phyloP scores from a whole-genome alignment of 2,329 filamentous ascomycete species.

The Hymenoscyphus salicellus region DNA sequence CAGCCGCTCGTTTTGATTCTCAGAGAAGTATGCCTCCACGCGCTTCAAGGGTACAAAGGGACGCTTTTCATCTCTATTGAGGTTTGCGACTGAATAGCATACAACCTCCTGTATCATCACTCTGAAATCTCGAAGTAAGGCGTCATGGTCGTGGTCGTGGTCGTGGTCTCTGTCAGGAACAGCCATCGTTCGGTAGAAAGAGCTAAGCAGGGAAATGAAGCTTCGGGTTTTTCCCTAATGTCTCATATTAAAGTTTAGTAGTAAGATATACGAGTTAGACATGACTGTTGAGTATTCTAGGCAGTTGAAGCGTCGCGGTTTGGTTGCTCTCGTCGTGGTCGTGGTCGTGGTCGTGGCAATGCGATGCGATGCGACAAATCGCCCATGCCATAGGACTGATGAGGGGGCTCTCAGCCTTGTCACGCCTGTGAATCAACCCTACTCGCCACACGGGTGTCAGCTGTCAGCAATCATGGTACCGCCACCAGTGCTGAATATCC shows the following conservation, averaged over 20 bases:
- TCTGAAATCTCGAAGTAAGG: background rate
- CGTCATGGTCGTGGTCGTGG: background rate
- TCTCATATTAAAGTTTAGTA: background rate
- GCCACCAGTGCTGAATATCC: background rate
- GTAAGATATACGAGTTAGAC: background rate
- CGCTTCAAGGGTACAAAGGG: background rate
- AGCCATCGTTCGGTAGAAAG: background rate
- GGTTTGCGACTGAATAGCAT: background rate
- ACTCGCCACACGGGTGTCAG: background rate
- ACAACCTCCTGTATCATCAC: background rate
- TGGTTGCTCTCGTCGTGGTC: too few relatives aligned
- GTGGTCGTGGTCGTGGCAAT: background rate
- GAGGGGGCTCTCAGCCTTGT: background rate
- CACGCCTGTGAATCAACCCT: background rate
- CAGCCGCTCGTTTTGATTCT: slow-evolving; percentile 3
- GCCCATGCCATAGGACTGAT: background rate
- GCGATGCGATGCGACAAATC: background rate
- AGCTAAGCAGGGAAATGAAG: background rate
- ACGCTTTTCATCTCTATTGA: background rate
- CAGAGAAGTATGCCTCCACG: background rate
- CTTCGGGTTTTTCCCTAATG: background rate
- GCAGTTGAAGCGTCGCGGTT: background rate
- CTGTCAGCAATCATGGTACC: background rate
- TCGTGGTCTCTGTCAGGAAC: background rate
- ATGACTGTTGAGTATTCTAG: background rate